phyloP scores from a whole-genome alignment of 2,329 filamentous ascomycete species.

The Mycosphaerella sp. region DNA sequence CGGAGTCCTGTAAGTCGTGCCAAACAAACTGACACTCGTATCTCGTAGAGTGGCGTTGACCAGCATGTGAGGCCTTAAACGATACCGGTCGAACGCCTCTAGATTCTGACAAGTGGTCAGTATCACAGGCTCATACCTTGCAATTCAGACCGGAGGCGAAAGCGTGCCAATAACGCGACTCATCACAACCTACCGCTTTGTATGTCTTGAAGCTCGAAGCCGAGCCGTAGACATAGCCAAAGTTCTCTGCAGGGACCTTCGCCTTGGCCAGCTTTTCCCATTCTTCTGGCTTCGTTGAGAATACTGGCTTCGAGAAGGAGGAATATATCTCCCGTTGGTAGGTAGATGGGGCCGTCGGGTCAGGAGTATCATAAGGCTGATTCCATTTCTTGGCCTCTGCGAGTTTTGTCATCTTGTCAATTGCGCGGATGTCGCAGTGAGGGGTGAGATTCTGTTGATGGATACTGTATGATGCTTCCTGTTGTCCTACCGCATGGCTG shows the following conservation, averaged over 20 bases:
- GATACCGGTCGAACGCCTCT: conserved; percentile 37
- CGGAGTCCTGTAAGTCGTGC: conserved; percentile 45
- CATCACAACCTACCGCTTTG: conserved; percentile 16
- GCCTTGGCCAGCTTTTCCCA: conserved; percentile 36
- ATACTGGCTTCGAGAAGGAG: conserved; percentile 34
- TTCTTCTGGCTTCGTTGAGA: conserved; percentile 38
- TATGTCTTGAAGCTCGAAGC: conserved; percentile 37
- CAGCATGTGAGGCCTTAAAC: conserved; percentile 39
- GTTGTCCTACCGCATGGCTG: no score
- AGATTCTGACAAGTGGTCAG: conserved; percentile 26
- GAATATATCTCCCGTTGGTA: conserved; percentile 36
- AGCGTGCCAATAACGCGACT: background rate
- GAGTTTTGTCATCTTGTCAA: conserved; percentile 16
- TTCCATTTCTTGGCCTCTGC: conserved; percentile 20
- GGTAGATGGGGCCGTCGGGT: conserved; percentile 32
- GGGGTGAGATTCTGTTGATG: background rate
- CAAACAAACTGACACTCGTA: conserved; percentile 31
- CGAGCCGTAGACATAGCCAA: conserved; percentile 37
- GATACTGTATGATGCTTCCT: no score
- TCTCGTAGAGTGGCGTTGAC: conserved; percentile 35
- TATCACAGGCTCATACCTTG: background rate
- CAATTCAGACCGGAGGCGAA: background rate
- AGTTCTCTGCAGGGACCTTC: conserved; percentile 35
- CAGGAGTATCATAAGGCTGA: conserved; percentile 30
- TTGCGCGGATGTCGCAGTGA: background rate